Base-by-base conservation (phyloP, 306 rosid genomes). In the Malus sylvestris region DNA sequence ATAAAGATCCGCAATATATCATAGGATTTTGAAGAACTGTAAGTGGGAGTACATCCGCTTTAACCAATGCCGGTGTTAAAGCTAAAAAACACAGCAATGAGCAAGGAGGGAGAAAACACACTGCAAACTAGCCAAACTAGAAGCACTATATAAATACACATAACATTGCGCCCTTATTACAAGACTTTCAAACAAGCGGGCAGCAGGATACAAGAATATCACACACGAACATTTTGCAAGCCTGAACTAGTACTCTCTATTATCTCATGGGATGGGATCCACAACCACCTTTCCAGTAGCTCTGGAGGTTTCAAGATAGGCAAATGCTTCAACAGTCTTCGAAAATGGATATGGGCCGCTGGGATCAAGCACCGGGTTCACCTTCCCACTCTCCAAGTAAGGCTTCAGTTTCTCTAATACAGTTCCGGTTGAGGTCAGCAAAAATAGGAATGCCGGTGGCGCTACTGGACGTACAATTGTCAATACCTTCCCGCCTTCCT, bases 291-390 rank as follows among this genome's bases (percentile, higher is more conserved):
- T 88, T 9, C 96, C 93, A 1, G 78, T 82, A 70, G 94, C 93
- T 71, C 93, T 82, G 19, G 53, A 68, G 25, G 88, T 87, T 60
- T 86, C 87, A 1, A 93, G 78, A 59, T 88, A 59, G 1, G 85
- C 65, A 83, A 84, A 91, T 38, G 97, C 98, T 70, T 89, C 89
- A 18, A 80, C 76, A 1, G 83, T 60, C 69, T 86, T 69, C 14
- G 93, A 81, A 81, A 93, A 93, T 6, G 90, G 83, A 68, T 87
- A 88, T 1, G 89, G 91, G 23, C 90, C 44, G 75, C 88, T 89
- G 19, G 96, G 88, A 19, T 93, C 94, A 20, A 93, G 44, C 23
- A 93, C 15, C 16, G 97, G 83, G 84, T 83, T 90, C 88, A 90
- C 83, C 76, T 91, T 79, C 51, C 92, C 93, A 83, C 87, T 88